A percentile compares a stretch with the other conserved stretches of the same genome.
Evolutionary conservation across 768 basidiomycete species (phyloP).

Genomic region (Sarcomyxa edulis): DNA sequence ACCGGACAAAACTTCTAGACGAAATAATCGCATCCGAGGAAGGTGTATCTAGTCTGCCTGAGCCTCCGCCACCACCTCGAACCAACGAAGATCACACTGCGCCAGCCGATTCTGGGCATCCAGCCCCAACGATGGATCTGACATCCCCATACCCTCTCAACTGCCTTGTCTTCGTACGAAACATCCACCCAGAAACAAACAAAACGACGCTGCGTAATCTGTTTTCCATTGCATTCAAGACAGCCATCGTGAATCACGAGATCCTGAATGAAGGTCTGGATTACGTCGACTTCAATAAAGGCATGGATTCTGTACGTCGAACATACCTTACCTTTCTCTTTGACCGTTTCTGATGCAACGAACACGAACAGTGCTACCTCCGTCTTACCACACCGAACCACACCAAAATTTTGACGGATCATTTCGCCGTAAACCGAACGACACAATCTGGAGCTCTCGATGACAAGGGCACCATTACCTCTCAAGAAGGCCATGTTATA

Average conservation of each 20-base stretch:
- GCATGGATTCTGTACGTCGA: constrained; percentile 60
- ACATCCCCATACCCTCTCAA: constrained; percentile 49
- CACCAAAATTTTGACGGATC: constrained; percentile 35
- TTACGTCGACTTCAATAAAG: constrained; percentile 78
- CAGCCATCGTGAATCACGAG: constrained; percentile 3
- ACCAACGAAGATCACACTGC: too few species aligned
- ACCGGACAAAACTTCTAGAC: constrained; percentile 50
- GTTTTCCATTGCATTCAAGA: constrained; percentile 38
- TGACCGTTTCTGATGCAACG: background rate
- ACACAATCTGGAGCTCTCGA: constrained; percentile 54
- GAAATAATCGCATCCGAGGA: constrained; percentile 33
- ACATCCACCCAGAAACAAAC: constrained; percentile 72
- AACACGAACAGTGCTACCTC: constrained; percentile 55
- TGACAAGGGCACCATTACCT: constrained; percentile 28
- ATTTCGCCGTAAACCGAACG: constrained; percentile 32
- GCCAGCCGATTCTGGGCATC: background rate
- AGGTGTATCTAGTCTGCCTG: constrained; percentile 6
- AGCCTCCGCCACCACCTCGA: background rate
- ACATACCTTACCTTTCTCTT: background rate
- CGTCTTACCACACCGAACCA: constrained; percentile 54
- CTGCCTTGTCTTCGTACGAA: constrained; percentile 67
- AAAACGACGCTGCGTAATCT: constrained; percentile 70
- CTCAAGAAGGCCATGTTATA: constrained; percentile 23
- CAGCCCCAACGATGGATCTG: constrained; percentile 9
- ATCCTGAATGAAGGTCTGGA: constrained; percentile 41